phyloP scores from a whole-genome alignment of 257 asterid genomes.

The Lithospermum erythrorhizon region DNA sequence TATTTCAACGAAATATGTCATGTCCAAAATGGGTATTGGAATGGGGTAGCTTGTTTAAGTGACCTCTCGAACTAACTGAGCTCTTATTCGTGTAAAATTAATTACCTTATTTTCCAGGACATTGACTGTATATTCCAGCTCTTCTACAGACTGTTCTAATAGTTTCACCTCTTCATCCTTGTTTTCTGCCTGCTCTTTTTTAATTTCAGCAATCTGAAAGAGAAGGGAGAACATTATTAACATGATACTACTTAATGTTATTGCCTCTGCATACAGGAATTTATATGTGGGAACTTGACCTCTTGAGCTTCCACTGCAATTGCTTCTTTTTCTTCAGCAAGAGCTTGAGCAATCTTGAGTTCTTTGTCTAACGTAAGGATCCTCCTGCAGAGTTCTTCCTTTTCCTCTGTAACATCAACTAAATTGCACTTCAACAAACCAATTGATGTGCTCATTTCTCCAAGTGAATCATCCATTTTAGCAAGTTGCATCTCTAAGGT shows the following conservation, averaged over 20 bases:
- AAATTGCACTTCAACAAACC: conserved; percentile 50
- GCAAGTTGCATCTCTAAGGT: conserved; percentile 54
- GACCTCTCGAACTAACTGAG: neutral
- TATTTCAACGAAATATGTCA: no score
- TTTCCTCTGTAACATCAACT: conserved; percentile 36
- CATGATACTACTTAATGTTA: neutral
- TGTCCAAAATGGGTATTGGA: no score
- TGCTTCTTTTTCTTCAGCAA: conserved; percentile 65
- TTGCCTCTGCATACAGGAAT: neutral
- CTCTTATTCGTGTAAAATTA: conserved; percentile 10
- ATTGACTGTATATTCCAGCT: conserved; percentile 76
- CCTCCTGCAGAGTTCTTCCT: conserved; percentile 40
- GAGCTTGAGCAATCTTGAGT: conserved; percentile 47
- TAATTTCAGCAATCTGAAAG: conserved; percentile 47
- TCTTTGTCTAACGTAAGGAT: conserved; percentile 37
- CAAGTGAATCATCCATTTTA: conserved; percentile 49
- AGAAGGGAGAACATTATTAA: neutral
- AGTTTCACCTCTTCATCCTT: conserved; percentile 86
- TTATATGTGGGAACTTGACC: conserved; percentile 29
- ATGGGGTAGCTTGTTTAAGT: neutral
- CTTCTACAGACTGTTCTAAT: conserved; percentile 81
- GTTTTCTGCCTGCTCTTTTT: conserved; percentile 49
- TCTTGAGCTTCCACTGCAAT: conserved; percentile 64
- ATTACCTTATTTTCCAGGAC: conserved; percentile 88
- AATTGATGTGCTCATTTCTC: conserved; percentile 40